phyloP scores from a whole-genome alignment of 495 filamentous ascomycete genomes.

The Bacidia rubella region DNA sequence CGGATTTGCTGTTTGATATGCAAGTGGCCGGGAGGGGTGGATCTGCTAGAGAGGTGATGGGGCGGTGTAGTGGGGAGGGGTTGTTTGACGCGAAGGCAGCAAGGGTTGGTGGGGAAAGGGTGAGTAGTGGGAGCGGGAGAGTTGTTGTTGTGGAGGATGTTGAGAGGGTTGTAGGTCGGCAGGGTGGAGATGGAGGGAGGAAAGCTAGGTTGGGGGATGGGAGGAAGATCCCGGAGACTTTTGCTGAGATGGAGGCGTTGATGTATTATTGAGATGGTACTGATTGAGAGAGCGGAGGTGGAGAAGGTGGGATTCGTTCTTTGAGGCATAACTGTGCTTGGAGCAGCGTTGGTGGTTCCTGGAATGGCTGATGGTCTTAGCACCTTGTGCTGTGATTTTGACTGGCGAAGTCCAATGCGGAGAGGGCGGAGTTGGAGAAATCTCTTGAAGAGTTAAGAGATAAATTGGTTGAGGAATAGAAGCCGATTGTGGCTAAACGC shows the following conservation, averaged over 20 bases:
- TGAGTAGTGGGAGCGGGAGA: background rate
- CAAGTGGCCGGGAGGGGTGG: background rate
- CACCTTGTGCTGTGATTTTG: no score
- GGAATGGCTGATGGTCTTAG: no score
- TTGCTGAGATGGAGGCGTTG: slow-evolving; percentile 5
- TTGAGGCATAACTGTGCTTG: no score
- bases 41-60: background rate
- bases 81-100: background rate
- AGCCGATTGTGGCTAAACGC: no score
- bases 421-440: no score
- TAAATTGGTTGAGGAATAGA: no score
- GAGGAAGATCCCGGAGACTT: background rate
- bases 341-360: no score
- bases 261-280: background rate
- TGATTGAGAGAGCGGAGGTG: background rate
- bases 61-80: background rate
- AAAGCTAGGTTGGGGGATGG: background rate
- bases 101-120: background rate
- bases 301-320: background rate
- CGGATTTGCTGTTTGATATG: slow-evolving; percentile 5
- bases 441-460: no score
- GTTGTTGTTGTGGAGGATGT: background rate
- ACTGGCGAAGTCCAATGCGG: no score
- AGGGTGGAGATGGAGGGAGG: background rate
- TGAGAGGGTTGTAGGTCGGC: background rate